Percentiles rank a stretch among this genome's conserved stretches.
phyloP scores from a whole-genome alignment of 768 basidiomycete genomes.

The Leccinum disarticulatum region DNA sequence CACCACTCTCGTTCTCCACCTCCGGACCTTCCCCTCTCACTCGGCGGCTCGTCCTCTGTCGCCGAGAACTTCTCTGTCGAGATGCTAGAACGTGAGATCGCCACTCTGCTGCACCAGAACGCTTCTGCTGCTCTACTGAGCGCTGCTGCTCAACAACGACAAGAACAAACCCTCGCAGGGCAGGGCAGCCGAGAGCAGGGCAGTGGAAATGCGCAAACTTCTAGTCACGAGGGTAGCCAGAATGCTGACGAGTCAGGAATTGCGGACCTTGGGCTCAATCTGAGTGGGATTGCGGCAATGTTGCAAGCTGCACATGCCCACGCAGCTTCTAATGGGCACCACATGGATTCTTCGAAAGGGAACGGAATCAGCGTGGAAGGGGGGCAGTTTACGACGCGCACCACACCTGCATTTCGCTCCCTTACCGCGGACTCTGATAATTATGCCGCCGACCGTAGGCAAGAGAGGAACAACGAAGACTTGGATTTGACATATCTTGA shows the following conservation, averaged over 20 bases:
- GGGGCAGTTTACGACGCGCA: conserved; percentile 55
- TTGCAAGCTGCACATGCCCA: conserved; percentile 75
- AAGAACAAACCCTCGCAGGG: conserved; percentile 42
- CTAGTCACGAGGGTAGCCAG: conserved; percentile 14
- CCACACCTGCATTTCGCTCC: conserved; percentile 77
- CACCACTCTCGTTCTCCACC: conserved; percentile 19
- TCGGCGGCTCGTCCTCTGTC: conserved; percentile 39
- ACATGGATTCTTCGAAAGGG: conserved; percentile 46
- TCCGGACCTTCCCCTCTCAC: conserved; percentile 36
- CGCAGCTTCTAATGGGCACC: conserved; percentile 48
- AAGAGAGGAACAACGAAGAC: conserved; percentile 44
- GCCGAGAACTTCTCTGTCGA: conserved; percentile 62
- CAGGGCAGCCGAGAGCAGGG: conserved; percentile 34
- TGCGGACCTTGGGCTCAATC: conserved; percentile 50
- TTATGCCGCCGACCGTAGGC: conserved; percentile 22
- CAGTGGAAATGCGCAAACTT: conserved; percentile 18
- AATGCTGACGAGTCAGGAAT: conserved; percentile 16
- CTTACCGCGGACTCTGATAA: conserved; percentile 51
- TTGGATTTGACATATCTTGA: conserved; percentile 56
- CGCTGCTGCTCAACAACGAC: conserved; percentile 69
- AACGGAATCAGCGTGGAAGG: conserved; percentile 47
- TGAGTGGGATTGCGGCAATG: conserved; percentile 73
- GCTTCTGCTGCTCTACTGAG: conserved; percentile 62
- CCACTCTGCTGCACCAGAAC: conserved; percentile 71
- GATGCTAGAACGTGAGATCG: conserved; percentile 77